Evolutionary conservation across 805 yeast genomes (phyloP).

Genomic region (Kregervanrija fluxuum): DNA sequence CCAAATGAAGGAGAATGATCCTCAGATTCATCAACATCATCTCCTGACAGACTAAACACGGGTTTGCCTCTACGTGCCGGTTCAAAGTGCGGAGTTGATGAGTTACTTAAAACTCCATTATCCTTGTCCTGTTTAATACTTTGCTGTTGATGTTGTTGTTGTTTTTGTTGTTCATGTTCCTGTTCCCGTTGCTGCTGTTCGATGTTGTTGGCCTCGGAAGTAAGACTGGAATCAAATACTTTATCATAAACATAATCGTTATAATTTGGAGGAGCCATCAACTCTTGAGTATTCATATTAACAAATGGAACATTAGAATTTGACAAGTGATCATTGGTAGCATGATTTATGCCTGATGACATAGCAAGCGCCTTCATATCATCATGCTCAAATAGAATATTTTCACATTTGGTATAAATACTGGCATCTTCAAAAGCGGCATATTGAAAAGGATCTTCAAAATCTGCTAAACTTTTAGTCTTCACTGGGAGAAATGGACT

Average conservation of each 20-base stretch:
- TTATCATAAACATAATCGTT: constrained; percentile 76
- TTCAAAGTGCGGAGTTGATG: neutral
- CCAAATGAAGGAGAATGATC: neutral
- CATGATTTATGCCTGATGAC: neutral
- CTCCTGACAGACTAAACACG: too few species aligned
- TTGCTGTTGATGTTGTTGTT: too few species aligned
- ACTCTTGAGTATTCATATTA: constrained; percentile 29
- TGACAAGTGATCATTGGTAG: constrained; percentile 1
- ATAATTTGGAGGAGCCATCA: constrained; percentile 81
- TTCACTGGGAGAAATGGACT: constrained; percentile 74
- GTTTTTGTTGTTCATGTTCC: constrained; percentile 6
- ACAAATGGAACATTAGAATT: constrained; percentile 8
- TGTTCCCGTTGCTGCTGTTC: constrained; percentile 10
- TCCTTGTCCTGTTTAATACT: too few species aligned
- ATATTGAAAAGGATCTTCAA: constrained; percentile 16
- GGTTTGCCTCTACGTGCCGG: too few species aligned
- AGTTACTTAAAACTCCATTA: too few species aligned
- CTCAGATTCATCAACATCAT: too few species aligned
- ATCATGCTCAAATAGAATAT: constrained; percentile 21
- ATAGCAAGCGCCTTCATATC: constrained; percentile 6
- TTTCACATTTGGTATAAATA: constrained; percentile 21
- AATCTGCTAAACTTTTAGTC: constrained; percentile 31
- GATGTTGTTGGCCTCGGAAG: too few species aligned
- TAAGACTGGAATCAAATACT: constrained; percentile 34
- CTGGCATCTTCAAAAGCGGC: constrained; percentile 22